Evolutionary conservation across 192 early-diverging fungal species (phyloP).

Genomic region (Coemansia sp.): DNA sequence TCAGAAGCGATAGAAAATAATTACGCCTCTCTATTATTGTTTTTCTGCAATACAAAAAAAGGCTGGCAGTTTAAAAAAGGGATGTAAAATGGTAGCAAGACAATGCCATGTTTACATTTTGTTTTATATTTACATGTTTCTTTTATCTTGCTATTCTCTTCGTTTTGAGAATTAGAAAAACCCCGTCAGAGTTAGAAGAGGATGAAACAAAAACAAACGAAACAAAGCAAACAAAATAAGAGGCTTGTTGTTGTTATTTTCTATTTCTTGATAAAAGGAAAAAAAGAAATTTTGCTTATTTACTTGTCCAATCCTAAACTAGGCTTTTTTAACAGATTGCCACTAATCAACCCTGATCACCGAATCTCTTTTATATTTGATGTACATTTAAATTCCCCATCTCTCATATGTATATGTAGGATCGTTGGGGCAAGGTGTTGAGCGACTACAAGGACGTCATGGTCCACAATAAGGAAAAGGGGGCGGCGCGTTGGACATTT

Average conservation of each 20-base stretch:
- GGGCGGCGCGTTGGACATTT: constrained; percentile 55
- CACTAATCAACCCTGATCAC: background rate
- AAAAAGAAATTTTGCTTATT: background rate
- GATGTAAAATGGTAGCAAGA: background rate
- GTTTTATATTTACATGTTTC: background rate
- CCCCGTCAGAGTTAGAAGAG: background rate
- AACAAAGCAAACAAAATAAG: background rate
- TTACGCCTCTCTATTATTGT: background rate
- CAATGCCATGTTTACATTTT: constrained; percentile 7
- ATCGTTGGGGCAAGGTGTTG: constrained; percentile 57
- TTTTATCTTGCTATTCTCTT: background rate
- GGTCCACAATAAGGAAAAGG: constrained; percentile 56
- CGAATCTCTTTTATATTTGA: too few species aligned
- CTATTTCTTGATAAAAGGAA: background rate
- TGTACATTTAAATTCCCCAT: too few species aligned
- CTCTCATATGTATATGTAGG: constrained; percentile 16
- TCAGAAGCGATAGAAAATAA: background rate
- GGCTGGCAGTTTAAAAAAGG: too few species aligned
- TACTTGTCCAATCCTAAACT: background rate
- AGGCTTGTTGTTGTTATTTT: background rate
- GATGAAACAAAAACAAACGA: too few species aligned
- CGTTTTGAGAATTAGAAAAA: background rate
- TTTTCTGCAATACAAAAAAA: background rate
- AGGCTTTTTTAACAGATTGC: too few species aligned
- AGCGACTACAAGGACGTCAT: constrained; percentile 56